phyloP scores from a whole-genome alignment of 768 basidiomycete species.

The Hebeloma cylindrosporum region DNA sequence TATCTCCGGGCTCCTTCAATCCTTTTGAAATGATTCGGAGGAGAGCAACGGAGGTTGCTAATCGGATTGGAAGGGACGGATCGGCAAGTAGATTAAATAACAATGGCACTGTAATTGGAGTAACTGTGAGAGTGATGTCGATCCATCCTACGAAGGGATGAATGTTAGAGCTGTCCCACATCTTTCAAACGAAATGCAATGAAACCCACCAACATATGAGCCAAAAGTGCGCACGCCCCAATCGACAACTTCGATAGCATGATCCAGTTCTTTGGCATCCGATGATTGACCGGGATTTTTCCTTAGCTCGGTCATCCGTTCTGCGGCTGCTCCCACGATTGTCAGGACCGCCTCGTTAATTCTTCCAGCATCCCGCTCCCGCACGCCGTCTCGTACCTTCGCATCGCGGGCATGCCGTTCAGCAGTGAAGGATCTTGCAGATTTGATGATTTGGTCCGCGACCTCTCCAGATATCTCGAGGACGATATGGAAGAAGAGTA shows the following conservation, averaged over 20 bases:
- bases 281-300: slow-evolving; percentile 43
- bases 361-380: slow-evolving; percentile 82
- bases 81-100: slow-evolving; percentile 84
- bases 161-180: background rate
- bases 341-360: slow-evolving; percentile 88
- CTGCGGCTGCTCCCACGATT: slow-evolving; percentile 70
- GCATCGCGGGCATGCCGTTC: slow-evolving; percentile 79
- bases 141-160: slow-evolving; percentile 77
- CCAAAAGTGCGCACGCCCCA: slow-evolving; percentile 92
- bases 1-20: slow-evolving; percentile 86
- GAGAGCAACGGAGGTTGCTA: slow-evolving; percentile 80
- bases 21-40: slow-evolving; percentile 89
- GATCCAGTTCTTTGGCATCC: slow-evolving; percentile 54
- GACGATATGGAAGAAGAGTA: slow-evolving; percentile 88
- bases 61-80: slow-evolving; percentile 71
- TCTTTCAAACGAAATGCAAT: background rate
- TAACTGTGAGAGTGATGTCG: slow-evolving; percentile 95
- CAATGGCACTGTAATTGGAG: slow-evolving; percentile 81
- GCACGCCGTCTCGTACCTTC: slow-evolving; percentile 84
- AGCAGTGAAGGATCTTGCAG: slow-evolving; percentile 71
- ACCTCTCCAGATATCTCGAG: slow-evolving; percentile 96
- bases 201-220: slow-evolving; percentile 86
- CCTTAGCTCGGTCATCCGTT: slow-evolving; percentile 52
- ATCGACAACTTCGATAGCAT: slow-evolving; percentile 78
- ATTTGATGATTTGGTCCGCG: slow-evolving; percentile 92